Percentiles rank a stretch among this genome's conserved stretches.
Conservation (phyloP, 2,329 filamentous ascomycete genomes). For the Apiospora saccharicola region DNA sequence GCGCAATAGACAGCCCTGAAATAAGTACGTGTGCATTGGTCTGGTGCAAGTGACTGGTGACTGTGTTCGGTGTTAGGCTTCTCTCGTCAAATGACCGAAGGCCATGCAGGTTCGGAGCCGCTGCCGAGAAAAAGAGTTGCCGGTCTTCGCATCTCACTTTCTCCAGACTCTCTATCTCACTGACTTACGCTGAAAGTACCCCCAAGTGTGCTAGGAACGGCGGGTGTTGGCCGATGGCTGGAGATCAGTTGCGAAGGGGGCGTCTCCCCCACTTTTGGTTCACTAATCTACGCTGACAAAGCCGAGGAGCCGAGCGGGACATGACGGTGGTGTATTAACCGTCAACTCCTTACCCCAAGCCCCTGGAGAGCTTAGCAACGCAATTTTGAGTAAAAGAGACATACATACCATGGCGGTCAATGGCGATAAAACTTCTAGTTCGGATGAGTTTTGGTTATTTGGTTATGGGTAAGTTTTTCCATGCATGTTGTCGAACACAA, state of each 20-base stretch:
- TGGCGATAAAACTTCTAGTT: constrained; percentile 29
- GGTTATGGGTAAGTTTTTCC: constrained; percentile 82
- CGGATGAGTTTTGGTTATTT: constrained; percentile 90
- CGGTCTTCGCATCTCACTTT: constrained; percentile 4
- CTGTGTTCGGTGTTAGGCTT: too few relatives aligned
- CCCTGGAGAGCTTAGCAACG: constrained; percentile 1
- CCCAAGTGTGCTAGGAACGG: background rate
- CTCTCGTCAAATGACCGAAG: background rate
- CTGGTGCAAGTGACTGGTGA: background rate
- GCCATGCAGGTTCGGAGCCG: background rate
- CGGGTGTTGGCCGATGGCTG: background rate
- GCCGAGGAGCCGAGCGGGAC: constrained; percentile 2
- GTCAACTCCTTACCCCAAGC: constrained; percentile 21
- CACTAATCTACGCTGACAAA: constrained; percentile 15
- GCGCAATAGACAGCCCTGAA: background rate
- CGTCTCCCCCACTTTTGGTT: background rate
- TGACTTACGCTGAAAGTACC: background rate
- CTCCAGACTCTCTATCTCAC: constrained; percentile 1
- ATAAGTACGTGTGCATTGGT: background rate
- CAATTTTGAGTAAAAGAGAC: background rate
- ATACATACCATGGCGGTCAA: constrained; percentile 46
- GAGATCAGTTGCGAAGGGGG: background rate
- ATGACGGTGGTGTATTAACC: background rate
- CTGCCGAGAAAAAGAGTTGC: background rate
- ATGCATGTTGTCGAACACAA: background rate